Conservation (phyloP, 1,139 yeast genomes). For the Torulaspora globosa region DNA sequence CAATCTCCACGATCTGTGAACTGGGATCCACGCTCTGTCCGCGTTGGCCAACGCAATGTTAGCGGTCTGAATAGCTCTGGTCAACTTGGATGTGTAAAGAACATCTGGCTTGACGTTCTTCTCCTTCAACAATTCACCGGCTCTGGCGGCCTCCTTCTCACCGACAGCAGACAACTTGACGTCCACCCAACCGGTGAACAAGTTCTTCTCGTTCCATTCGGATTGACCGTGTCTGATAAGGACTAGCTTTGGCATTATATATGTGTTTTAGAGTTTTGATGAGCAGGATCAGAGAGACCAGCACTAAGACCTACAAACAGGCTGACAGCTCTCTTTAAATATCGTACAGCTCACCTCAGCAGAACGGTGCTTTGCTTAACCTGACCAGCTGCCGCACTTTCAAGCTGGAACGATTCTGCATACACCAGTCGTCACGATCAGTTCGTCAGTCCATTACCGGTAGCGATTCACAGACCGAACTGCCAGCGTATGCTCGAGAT, state of each 20-base stretch:
- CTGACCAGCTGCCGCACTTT: slow-evolving; percentile 2
- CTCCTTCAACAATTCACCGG: slow-evolving; percentile 89
- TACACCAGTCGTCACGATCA: slow-evolving; percentile 9
- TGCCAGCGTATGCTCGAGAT: not conserved
- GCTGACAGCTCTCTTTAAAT: slow-evolving; percentile 1
- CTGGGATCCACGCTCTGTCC: slow-evolving; percentile 88
- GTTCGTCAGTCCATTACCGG: not conserved
- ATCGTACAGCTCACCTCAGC: not conserved
- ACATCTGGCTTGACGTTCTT: slow-evolving; percentile 82
- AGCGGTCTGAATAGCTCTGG: slow-evolving; percentile 98
- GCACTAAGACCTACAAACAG: too few relatives aligned
- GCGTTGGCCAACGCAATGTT: slow-evolving; percentile 88
- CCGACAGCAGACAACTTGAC: slow-evolving; percentile 82
- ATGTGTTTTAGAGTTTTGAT: slow-evolving; percentile 11
- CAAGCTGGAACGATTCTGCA: slow-evolving; percentile 4
- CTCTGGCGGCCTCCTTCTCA: slow-evolving; percentile 85
- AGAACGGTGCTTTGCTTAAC: slow-evolving; percentile 5
- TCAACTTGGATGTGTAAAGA: slow-evolving; percentile 84
- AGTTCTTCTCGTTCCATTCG: slow-evolving; percentile 97
- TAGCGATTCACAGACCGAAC: too few relatives aligned
- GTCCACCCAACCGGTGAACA: slow-evolving; percentile 99
- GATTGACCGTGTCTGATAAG: slow-evolving; percentile 98
- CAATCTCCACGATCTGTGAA: slow-evolving; percentile 94
- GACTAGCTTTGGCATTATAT: slow-evolving; percentile 60
- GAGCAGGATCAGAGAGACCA: too few relatives aligned